A percentile compares a stretch with the other conserved stretches of the same genome.
phyloP scores from a whole-genome alignment of 257 asterid species.

The Petrea volubilis region DNA sequence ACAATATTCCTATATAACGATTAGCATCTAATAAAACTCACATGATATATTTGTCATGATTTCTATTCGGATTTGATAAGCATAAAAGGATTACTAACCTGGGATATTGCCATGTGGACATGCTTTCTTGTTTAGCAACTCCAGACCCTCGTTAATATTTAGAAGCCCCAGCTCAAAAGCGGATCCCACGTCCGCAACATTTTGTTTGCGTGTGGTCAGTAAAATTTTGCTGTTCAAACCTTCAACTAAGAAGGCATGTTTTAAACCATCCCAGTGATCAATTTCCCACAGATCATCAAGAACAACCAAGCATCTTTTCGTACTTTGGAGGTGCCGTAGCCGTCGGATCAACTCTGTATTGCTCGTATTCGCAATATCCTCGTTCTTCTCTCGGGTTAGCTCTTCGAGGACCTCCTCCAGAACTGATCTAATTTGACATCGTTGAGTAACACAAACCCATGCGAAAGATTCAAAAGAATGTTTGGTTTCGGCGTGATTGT shows the following conservation, averaged over 20 bases:
- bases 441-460: neutral
- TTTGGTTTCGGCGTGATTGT: neutral
- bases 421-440: neutral
- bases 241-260: neutral
- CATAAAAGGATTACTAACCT: neutral
- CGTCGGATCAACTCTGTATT: neutral
- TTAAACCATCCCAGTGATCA: neutral
- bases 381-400: neutral
- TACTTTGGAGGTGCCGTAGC: neutral
- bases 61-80: too few species aligned
- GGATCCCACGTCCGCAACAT: neutral
- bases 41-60: neutral
- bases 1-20: neutral
- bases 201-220: slow-evolving; percentile 15
- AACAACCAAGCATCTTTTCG: neutral
- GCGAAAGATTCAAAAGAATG: neutral
- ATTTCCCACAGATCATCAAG: neutral
- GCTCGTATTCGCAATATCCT: neutral
- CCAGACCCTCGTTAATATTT: neutral
- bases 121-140: slow-evolving; percentile 9
- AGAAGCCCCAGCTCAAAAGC: neutral
- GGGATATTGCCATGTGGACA: neutral
- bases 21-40: neutral
- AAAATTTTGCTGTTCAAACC: slow-evolving; percentile 5
- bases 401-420: neutral